Conservation (phyloP, 208 protist species). For the Trypanosoma conorhini region DNA sequence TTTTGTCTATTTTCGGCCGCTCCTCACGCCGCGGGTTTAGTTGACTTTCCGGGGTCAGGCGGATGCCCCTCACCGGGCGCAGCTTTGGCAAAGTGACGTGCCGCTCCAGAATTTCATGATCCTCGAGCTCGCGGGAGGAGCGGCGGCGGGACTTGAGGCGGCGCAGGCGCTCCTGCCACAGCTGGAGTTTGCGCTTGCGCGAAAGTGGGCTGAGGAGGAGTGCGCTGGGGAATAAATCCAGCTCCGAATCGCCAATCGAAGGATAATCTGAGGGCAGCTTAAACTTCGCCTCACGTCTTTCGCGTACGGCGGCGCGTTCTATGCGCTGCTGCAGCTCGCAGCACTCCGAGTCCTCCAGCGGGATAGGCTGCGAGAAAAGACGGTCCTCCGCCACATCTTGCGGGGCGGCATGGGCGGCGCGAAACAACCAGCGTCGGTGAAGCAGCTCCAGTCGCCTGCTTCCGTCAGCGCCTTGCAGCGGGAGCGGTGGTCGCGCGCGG, state of each 20-base stretch:
- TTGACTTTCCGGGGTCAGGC: slow-evolving; percentile 58
- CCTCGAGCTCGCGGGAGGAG: slow-evolving; percentile 40
- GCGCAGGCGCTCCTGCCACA: slow-evolving; percentile 71
- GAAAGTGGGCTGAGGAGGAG: slow-evolving; percentile 61
- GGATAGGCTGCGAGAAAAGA: slow-evolving; percentile 54
- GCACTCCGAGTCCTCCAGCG: slow-evolving; percentile 45
- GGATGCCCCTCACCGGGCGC: slow-evolving; percentile 31
- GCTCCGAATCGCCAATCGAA: not conserved
- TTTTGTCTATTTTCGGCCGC: slow-evolving; percentile 63
- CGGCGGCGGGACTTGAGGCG: slow-evolving; percentile 38
- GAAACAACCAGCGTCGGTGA: slow-evolving; percentile 64
- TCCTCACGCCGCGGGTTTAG: slow-evolving; percentile 75
- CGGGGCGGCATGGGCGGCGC: slow-evolving; percentile 23
- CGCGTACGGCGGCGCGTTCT: slow-evolving; percentile 23
- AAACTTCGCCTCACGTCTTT: slow-evolving; percentile 25
- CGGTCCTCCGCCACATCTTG: slow-evolving; percentile 46
- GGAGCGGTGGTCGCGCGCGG: slow-evolving; percentile 2
- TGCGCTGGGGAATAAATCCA: slow-evolving; percentile 22
- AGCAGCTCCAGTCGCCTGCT: slow-evolving; percentile 45
- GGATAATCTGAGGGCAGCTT: slow-evolving; percentile 39
- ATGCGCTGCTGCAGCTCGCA: slow-evolving; percentile 34
- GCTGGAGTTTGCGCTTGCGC: slow-evolving; percentile 45
- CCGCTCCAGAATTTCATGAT: slow-evolving; percentile 60
- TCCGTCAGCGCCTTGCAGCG: slow-evolving; percentile 19
- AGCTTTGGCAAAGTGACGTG: slow-evolving; percentile 70